phyloP scores from a whole-genome alignment of 2,329 filamentous ascomycete genomes.

The Ophiostoma piceae region DNA sequence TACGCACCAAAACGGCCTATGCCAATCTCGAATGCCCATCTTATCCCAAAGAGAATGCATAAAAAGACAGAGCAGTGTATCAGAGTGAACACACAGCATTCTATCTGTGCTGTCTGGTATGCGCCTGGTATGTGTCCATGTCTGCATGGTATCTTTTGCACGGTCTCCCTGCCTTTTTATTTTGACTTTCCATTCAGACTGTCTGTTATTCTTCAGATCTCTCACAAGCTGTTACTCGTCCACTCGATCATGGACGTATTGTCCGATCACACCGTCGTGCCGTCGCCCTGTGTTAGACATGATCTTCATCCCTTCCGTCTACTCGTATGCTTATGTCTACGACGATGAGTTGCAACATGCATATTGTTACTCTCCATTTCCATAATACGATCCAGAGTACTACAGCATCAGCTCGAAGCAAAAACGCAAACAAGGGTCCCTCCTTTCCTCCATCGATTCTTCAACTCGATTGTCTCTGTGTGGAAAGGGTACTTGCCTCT shows the following conservation, averaged over 20 bases:
- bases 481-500: neutral
- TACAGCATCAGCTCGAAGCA: too few species aligned
- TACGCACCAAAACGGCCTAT: neutral
- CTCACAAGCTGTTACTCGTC: neutral
- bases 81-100: constrained; percentile 15
- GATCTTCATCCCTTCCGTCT: constrained; percentile 3
- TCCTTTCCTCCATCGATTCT: neutral
- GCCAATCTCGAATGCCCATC: constrained; percentile 15
- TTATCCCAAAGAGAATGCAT: neutral
- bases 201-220: neutral
- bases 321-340: neutral
- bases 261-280: constrained; percentile 6
- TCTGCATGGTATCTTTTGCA: neutral
- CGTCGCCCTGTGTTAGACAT: neutral
- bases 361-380: neutral
- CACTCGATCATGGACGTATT: neutral
- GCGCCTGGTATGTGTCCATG: neutral
- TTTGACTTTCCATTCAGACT: neutral
- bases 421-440: neutral
- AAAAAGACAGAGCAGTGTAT: constrained; percentile 6
- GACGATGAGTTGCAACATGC: neutral
- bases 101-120: constrained; percentile 5
- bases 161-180: neutral
- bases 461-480: neutral
- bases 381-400: neutral